These are phyloP conservation scores for Cystoisospora suis DNA, from an alignment of 169 alveolate species.

Conservation along the genomic window DNA sequence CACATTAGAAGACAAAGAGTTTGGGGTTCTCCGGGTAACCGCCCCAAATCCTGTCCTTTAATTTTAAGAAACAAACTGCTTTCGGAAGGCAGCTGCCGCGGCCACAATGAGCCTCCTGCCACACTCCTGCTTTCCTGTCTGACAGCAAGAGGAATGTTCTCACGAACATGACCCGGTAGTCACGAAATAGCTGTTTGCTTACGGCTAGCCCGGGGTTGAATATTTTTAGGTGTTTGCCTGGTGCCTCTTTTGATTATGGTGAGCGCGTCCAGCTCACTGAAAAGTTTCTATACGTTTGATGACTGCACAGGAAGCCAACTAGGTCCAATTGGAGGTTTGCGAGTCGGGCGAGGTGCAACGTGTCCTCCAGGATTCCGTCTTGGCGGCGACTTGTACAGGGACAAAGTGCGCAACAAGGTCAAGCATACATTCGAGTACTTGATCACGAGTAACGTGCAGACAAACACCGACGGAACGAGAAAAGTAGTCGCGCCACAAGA, in stretches of 20 bases:
- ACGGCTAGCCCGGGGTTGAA: no score
- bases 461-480: constrained; percentile 18
- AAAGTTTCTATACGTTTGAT: no score
- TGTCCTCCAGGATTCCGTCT: constrained; percentile 32
- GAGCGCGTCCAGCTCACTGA: no score
- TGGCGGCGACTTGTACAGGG: constrained; percentile 31
- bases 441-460: constrained; percentile 24
- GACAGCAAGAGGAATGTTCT: no score
- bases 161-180: no score
- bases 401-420: constrained; percentile 5
- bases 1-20: no score
- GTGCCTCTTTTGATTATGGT: not conserved
- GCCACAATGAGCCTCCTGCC: not conserved
- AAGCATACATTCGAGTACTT: constrained; percentile 24
- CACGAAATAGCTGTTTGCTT: no score
- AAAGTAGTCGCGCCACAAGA: constrained; percentile 16
- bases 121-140: not conserved
- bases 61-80: no score
- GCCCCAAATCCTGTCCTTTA: no score
- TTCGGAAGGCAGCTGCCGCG: no score
- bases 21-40: no score
- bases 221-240: not conserved
- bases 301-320: constrained; percentile 9
- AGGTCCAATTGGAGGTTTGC: constrained; percentile 20
- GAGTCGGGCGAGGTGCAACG: constrained; percentile 15